Base-by-base conservation (phyloP, 345 rosid species). In the Arabidopsis arenosa region DNA sequence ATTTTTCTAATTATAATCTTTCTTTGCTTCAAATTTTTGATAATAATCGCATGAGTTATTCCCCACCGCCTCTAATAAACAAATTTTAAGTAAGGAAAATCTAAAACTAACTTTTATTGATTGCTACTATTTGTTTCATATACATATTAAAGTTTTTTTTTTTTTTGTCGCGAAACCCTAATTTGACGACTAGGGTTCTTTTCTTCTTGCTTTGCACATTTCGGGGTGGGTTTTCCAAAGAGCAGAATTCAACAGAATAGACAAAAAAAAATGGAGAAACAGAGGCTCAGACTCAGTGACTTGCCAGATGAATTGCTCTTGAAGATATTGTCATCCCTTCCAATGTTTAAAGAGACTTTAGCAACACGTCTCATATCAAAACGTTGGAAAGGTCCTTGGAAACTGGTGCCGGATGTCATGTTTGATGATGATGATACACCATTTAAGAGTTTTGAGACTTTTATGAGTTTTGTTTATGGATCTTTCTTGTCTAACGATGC, bases 261-360 rank as follows among this genome's bases (percentile, higher is more conserved):
- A 28, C 32, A 28, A 28, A 28, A 28, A 28, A 28, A 28, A 1
- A 28, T 28, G 32, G 32, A 28, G 32, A 28, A 28, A 28, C 32
- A 28, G 32, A 28, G 32, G 32, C 32, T 28, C 30, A 28, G 32
- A 2, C 32, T 28, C 30, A 39, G 32, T 37, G 68, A 63, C 7
- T 63, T 73, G 37, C 77, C 70, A 63, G 63, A 63, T 53, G 77
- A 73, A 14, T 32, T 73, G 77, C 8, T 52, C 6, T 18, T 73
- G 70, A 52, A 54, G 47, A 73, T 73, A 63, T 36, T 73, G n/a
- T 32, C 70, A 32, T 30, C 4, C 6, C 44, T 73, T 39, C 76
- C 54, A 9, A 39, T 53, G 57, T 72, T 60, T 48, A 4, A 30
- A 73, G 35, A 40, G 14, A 32, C n/a, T 13, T 21, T 40, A 12